Evolutionary conservation across 805 yeast species (phyloP).

Genomic region (Torulaspora maleeae): DNA sequence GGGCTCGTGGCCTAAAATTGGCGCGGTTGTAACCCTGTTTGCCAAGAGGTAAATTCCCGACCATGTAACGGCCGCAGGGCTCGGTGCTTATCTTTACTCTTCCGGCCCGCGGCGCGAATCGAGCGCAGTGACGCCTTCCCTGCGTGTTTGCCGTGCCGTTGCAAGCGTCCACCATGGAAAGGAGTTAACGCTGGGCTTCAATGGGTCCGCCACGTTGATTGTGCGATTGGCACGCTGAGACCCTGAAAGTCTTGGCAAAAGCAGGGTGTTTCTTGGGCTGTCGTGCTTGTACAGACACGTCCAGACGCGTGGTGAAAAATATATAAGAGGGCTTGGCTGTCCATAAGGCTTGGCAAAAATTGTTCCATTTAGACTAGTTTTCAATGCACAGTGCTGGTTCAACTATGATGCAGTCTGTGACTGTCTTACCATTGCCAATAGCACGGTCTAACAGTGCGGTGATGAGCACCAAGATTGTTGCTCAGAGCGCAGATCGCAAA

Average conservation of each 20-base stretch:
- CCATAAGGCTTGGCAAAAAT: neutral
- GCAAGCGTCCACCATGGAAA: neutral
- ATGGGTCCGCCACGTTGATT: neutral
- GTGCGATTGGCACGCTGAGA: neutral
- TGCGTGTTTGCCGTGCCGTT: too few relatives aligned
- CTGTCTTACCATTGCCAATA: slow-evolving; percentile 4
- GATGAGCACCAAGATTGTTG: neutral
- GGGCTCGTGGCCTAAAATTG: neutral
- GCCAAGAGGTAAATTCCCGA: neutral
- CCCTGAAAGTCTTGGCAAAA: slow-evolving; percentile 7
- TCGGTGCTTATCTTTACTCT: too few relatives aligned
- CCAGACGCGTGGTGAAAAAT: neutral
- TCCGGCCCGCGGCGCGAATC: too few relatives aligned
- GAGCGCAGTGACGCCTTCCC: too few relatives aligned
- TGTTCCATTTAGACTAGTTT: too few relatives aligned
- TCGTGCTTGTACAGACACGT: too few relatives aligned
- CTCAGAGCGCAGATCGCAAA: slow-evolving; percentile 9
- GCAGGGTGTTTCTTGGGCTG: neutral
- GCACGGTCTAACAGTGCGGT: neutral
- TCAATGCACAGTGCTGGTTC: neutral
- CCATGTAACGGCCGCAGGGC: neutral
- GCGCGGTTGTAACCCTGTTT: neutral
- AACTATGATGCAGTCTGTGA: slow-evolving; percentile 2
- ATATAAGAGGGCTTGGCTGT: slow-evolving; percentile 2
- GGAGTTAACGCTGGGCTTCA: neutral